Evolutionary conservation across 2,329 filamentous ascomycete species (phyloP).

Genomic region (Fusarium drepaniforme): DNA sequence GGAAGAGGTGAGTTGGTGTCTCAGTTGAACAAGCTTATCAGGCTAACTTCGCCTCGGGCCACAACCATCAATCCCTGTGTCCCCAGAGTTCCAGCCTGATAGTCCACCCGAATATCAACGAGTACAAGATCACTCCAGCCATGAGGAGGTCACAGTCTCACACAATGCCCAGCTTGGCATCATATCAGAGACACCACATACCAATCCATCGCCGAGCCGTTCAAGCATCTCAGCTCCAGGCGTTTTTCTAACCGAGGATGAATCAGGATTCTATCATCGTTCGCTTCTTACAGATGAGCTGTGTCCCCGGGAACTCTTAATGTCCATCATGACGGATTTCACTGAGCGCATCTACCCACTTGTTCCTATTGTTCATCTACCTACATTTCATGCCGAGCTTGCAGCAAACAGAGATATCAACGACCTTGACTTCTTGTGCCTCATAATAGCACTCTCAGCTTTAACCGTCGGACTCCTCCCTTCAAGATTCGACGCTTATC

Average conservation of each 20-base stretch:
- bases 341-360: conserved; percentile 44
- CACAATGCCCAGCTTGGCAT: neutral
- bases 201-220: neutral
- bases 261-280: neutral
- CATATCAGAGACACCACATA: neutral
- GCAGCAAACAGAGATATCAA: conserved; percentile 35
- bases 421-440: conserved; percentile 41
- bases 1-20: neutral
- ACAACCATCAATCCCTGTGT: neutral
- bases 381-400: conserved; percentile 41
- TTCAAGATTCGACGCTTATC: conserved; percentile 42
- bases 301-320: conserved; percentile 39
- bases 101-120: neutral
- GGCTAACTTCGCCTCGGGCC: too few species aligned
- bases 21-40: too few species aligned
- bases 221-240: neutral
- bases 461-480: conserved; percentile 43
- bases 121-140: neutral
- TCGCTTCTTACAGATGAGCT: conserved; percentile 41
- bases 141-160: neutral
- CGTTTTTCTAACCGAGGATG: neutral
- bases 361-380: conserved; percentile 42
- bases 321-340: conserved; percentile 41
- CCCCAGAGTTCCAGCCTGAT: neutral
- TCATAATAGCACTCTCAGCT: conserved; percentile 41